These are phyloP conservation scores for Lentinula raphanica DNA, from an alignment of 768 basidiomycete species.

Conservation along the genomic window DNA sequence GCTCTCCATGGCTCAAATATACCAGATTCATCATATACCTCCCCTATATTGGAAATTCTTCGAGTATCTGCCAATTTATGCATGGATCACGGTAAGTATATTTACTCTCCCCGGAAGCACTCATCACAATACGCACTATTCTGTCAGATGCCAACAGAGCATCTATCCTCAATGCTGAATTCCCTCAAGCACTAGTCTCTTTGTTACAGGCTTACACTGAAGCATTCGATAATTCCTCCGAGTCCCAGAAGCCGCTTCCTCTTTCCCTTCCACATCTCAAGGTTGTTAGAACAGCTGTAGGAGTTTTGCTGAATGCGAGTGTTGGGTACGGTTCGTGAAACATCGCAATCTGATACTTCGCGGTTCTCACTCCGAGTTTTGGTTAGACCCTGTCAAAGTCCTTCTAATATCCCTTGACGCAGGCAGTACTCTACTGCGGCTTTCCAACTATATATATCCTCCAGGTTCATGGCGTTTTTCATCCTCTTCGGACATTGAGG, in stretches of 20 bases:
- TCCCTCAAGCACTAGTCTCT: conserved; percentile 62
- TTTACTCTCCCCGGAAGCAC: background rate
- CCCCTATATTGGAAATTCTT: conserved; percentile 61
- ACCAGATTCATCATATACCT: conserved; percentile 40
- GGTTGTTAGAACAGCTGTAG: conserved; percentile 72
- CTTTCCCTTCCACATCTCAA: conserved; percentile 61
- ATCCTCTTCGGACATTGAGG: conserved; percentile 34
- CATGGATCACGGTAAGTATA: conserved; percentile 67
- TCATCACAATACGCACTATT: background rate
- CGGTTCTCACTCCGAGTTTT: conserved; percentile 4
- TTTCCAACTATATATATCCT: conserved; percentile 70
- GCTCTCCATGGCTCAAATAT: conserved; percentile 46
- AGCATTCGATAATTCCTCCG: conserved; percentile 27
- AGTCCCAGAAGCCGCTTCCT: conserved; percentile 37
- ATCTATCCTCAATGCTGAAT: conserved; percentile 61
- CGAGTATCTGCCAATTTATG: conserved; percentile 80
- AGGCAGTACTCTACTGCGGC: conserved; percentile 59
- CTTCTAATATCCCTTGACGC: conserved; percentile 67
- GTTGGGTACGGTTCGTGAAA: conserved; percentile 62
- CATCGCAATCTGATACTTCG: background rate
- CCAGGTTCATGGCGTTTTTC: conserved; percentile 55
- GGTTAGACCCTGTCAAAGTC: conserved; percentile 63
- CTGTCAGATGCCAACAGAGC: conserved; percentile 71
- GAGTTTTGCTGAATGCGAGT: conserved; percentile 73
- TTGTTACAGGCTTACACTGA: conserved; percentile 68